Evolutionary conservation across 2,329 filamentous ascomycete species (phyloP), one percentile per base, ranked within the genome.

Genomic region (Claviceps cyperi): DNA sequence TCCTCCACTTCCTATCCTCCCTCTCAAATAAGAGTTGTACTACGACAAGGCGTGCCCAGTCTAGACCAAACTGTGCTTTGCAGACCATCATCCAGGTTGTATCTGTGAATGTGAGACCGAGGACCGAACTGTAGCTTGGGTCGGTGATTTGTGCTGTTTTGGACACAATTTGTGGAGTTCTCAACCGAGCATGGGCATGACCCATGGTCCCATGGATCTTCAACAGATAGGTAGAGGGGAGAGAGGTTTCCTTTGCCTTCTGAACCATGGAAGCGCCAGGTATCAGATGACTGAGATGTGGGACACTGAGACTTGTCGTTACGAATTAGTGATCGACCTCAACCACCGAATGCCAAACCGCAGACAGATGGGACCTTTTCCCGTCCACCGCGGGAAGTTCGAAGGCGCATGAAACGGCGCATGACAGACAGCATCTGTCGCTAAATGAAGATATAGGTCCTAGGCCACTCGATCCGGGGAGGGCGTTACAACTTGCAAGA

Each of bases 351-450:
- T 43, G 38, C 39, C 47, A 43, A 36, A 48, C 35, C 19, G 35
- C 28, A 35, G 8, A 19, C 28, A 35, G 8, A 19, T 45, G 49
- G 44, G 44, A 9, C 19, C 9, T 24, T 24, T 40, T 21, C 35
- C 44, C 39, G 28, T 47, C 39, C 43, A 17, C 22, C 24, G 37
- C 45, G 28, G 44, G 36, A 32, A 37, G 41, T 21, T 45, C 22
- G 5, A 38, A 47, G 41, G 17, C 36, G 35, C 40, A 19, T 46
- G 43, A 19, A 35, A 21, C 43, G 19, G 28, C 46, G 50, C 50
- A 51, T 46, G 40, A 48, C 46, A 47, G 40, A 48, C 46, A 47
- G 38, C 43, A 43, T 46, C 47, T 49, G 35, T 32, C 46, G 43
- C 21, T 32, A 24, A 28, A 32, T 32, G 9, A 32, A 11, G 4